Percentiles rank a stretch among this genome's conserved stretches.
These are phyloP conservation scores for Rutstroemia sydowiana DNA, from an alignment of 2,329 filamentous ascomycete species.

Conservation along the genomic window DNA sequence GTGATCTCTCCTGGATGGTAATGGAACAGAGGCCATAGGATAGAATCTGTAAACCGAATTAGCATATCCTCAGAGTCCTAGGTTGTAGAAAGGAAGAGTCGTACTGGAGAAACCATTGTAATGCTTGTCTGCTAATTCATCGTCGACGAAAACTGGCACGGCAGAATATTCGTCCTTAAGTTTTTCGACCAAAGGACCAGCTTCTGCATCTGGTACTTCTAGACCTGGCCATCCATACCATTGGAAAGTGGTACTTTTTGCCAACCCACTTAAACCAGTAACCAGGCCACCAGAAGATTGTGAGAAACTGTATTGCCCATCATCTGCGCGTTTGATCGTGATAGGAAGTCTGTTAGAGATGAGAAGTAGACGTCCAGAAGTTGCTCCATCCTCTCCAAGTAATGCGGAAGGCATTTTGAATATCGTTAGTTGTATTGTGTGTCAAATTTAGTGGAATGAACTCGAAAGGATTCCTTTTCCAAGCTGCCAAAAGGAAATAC, in stretches of 20 bases:
- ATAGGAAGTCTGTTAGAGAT: slow-evolving; percentile 94
- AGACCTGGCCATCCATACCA: slow-evolving; percentile 99
- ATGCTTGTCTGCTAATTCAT: slow-evolving; percentile 87
- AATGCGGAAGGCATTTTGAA: background rate
- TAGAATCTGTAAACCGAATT: slow-evolving; percentile 59
- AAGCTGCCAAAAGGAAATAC: background rate
- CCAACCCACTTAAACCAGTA: slow-evolving; percentile 82
- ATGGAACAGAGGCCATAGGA: slow-evolving; percentile 97
- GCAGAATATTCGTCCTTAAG: slow-evolving; percentile 84
- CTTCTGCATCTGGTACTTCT: slow-evolving; percentile 81
- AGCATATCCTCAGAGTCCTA: slow-evolving; percentile 4
- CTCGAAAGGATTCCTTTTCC: background rate
- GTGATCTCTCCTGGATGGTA: slow-evolving; percentile 98
- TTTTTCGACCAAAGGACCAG: slow-evolving; percentile 63
- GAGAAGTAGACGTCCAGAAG: slow-evolving; percentile 55
- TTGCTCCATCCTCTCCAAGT: slow-evolving; percentile 18
- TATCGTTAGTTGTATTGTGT: background rate
- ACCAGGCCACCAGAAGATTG: slow-evolving; percentile 97
- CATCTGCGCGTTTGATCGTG: slow-evolving; percentile 88
- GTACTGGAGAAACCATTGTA: slow-evolving; percentile 97
- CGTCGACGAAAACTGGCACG: slow-evolving; percentile 85
- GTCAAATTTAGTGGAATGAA: background rate
- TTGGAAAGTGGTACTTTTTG: slow-evolving; percentile 88
- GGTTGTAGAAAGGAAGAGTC: slow-evolving; percentile 28
- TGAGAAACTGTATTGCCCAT: slow-evolving; percentile 86